Base-by-base conservation (phyloP, 2,329 filamentous ascomycete species). In the Didymella exigua region DNA sequence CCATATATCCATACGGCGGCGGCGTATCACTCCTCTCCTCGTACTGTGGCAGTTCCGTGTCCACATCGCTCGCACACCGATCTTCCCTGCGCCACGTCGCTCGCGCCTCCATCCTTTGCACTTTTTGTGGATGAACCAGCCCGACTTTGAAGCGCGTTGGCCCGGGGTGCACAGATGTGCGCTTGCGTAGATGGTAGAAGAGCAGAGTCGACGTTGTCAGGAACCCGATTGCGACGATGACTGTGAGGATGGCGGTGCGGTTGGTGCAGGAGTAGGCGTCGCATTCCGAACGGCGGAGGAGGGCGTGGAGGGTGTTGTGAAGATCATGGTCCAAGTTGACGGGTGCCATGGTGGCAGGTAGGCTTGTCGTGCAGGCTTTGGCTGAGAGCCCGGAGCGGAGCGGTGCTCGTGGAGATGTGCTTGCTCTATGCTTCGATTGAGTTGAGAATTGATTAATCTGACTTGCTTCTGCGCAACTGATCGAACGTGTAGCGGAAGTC, bases 261-360 rank as follows among this genome's bases (percentile, higher is more conserved):
- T 55, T 46, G 9, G 34, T 19, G 40, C 52, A 54, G 13, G 36
- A 16, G 24, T 21, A 30, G 4, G 38, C 31, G 36, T 44, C 38
- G 23, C 23, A 19, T 34, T 23, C 52, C 9, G 36, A 42, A 24
- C 30, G 24, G 21, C 18, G 18, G n/a, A 16, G 10, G 4, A 46
- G 10, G n/a, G 4, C 38, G 49, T 41, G 42, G 21, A 37, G 13
- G n/a, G n/a, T n/a, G n/a, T n/a, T n/a, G n/a, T n/a, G n/a, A n/a
- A n/a, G n/a, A n/a, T n/a, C n/a, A n/a, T n/a, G n/a, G 14, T 36
- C 10, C 16, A 21, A 16, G 21, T 11, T 41, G 40, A 18, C 41
- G 27, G 52, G 52, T 23, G 52, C 52, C 52, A 54, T 54, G 13
- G 19, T n/a, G n/a, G n/a, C n/a, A n/a, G n/a, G n/a, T 19, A 29